Evolutionary conservation across 306 rosid species (phyloP).

Genomic region (Oemleria cerasiformis): DNA sequence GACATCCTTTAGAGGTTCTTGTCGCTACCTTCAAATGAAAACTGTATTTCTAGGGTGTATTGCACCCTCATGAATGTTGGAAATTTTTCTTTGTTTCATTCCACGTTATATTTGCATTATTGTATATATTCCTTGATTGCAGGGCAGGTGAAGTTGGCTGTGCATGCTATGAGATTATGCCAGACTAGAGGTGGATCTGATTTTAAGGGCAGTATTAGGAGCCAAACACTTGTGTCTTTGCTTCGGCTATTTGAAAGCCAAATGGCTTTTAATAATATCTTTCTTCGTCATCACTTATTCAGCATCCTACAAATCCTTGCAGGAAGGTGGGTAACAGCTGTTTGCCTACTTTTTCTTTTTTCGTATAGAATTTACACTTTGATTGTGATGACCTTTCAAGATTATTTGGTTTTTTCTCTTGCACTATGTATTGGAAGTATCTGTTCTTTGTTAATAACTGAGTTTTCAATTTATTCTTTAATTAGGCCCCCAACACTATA

Average conservation of each 20-base stretch:
- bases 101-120: not conserved
- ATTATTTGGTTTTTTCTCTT: not conserved
- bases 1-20: conserved; percentile 73
- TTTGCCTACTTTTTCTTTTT: not conserved
- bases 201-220: conserved; percentile 46
- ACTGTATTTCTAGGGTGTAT: no score
- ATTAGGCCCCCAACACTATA: conserved; percentile 79
- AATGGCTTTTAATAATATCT: conserved; percentile 70
- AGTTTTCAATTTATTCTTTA: not conserved
- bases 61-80: not conserved
- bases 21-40: conserved; percentile 19
- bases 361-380: not conserved
- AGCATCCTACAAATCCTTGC: conserved; percentile 85
- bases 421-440: not conserved
- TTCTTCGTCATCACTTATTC: conserved; percentile 87
- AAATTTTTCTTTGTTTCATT: conserved; percentile 3
- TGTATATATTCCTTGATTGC: conserved; percentile 36
- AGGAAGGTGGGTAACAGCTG: conserved; percentile 53
- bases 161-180: conserved; percentile 80
- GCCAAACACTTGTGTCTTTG: conserved; percentile 61
- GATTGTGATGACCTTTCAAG: not conserved
- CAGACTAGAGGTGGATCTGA: conserved; percentile 59
- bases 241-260: conserved; percentile 72
- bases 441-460: not conserved
- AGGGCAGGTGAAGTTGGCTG: conserved; percentile 87